A percentile compares a stretch with the other conserved stretches of the same genome.
phyloP scores from a whole-genome alignment of 2,329 filamentous ascomycete species.

The Aspergillus jensenii region DNA sequence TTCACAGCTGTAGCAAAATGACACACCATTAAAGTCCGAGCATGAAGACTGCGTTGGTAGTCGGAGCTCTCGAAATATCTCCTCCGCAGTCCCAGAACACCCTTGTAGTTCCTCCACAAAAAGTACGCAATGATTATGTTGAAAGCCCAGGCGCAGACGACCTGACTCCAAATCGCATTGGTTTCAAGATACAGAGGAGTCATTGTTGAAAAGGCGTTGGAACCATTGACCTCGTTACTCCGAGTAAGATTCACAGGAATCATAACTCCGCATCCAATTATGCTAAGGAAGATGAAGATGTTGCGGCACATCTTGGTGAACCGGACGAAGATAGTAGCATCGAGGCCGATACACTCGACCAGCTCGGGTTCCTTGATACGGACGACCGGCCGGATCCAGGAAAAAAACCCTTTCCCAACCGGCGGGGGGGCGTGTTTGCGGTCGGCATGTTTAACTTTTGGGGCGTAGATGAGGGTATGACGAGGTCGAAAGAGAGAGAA shows the following conservation, averaged over 20 bases:
- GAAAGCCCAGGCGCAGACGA: constrained; percentile 62
- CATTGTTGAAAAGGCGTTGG: constrained; percentile 41
- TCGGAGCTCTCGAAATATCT: constrained; percentile 82
- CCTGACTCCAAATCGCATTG: constrained; percentile 58
- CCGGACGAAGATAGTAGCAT: constrained; percentile 86
- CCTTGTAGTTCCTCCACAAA: constrained; percentile 86
- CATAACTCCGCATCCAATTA: constrained; percentile 74
- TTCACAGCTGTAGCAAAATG: neutral
- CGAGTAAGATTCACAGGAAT: constrained; percentile 74
- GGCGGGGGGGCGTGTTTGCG: constrained; percentile 84
- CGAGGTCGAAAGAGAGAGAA: constrained; percentile 91
- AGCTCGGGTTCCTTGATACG: constrained; percentile 74
- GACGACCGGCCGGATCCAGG: constrained; percentile 80
- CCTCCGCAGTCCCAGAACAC: constrained; percentile 68
- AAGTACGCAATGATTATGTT: constrained; percentile 76
- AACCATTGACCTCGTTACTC: constrained; percentile 35
- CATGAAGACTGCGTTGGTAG: constrained; percentile 84
- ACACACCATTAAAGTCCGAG: constrained; percentile 59
- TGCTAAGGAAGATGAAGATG: constrained; percentile 71
- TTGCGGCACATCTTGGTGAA: constrained; percentile 90
- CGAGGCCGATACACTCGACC: constrained; percentile 81
- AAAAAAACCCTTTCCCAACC: constrained; percentile 80
- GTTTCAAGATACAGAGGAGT: constrained; percentile 53
- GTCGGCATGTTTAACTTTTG: constrained; percentile 89
- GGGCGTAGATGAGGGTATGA: constrained; percentile 90